Base-by-base conservation (phyloP, 225 moss, liverwort and hornwort genomes). In the Takakia lepidozioides region DNA sequence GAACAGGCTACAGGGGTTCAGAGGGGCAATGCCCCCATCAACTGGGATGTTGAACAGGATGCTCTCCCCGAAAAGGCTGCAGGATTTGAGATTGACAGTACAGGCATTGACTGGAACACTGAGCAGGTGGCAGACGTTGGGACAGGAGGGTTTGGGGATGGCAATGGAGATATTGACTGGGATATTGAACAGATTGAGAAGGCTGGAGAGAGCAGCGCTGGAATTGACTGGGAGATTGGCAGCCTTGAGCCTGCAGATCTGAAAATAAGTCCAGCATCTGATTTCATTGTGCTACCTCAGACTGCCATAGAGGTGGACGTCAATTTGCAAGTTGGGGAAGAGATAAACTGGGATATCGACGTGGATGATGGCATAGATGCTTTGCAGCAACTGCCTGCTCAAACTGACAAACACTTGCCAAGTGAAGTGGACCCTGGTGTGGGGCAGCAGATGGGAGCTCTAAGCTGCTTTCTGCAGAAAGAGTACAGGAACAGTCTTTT, bases 301-400 rank as follows among this genome's bases (percentile, higher is more conserved):
- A 81, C 78, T 48, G 54, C 32, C 37, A 68, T 68, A 38, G 74
- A 66, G 48, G 29, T 73, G 36, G 70, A 76, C 10, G 30, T 55
- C 41, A 61, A 64, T 52, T 53, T 51, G 29, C 67, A 61, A 56
- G 59, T 50, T 25, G 62, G 72, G 34, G 69, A 62, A 48, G 89
- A 76, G 63, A 98, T 87, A 46, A 60, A 85, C 41, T 98, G 95
- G 95, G 64, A 83, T 45, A 87, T 91, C 52, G 87, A 81, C 63
- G 75, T 98, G n/a, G 78, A 85, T 63, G 91, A 82, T 29, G 65
- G 69, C 38, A 53, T 53, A 43, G 66, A 54, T 63, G 59, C 23
- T 8, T 21, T 28, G 27, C 43, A 38, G 27, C n/a, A 24, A 39
- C 48, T 51, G 58, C 57, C 45, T 18, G 51, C 52, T 43, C 44